phyloP scores from a whole-genome alignment of 495 filamentous ascomycete genomes.

The Recurvomyces mirabilis region DNA sequence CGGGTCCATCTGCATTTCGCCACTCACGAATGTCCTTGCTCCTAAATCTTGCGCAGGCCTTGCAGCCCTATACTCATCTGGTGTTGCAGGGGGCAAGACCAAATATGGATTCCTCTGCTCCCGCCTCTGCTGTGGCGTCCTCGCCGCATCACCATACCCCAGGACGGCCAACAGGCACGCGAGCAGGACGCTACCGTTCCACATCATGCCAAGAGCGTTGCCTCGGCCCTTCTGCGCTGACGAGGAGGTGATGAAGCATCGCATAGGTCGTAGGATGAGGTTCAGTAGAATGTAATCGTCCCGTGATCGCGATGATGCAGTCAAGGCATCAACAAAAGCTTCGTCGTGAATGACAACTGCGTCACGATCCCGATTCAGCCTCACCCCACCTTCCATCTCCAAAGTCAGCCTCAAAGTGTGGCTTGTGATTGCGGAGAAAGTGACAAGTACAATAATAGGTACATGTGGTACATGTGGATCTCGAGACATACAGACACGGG shows the following conservation, averaged over 20 bases:
- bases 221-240: slow-evolving; percentile 7
- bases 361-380: too few species aligned
- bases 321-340: slow-evolving; percentile 6
- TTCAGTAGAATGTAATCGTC: background rate
- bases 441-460: too few species aligned
- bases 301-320: background rate
- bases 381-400: too few species aligned
- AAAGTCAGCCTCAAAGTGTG: too few species aligned
- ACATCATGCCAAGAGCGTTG: background rate
- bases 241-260: slow-evolving; percentile 12
- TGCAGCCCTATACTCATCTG: background rate
- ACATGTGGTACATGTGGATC: too few species aligned
- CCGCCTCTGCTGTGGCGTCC: background rate
- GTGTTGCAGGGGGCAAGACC: slow-evolving; percentile 9
- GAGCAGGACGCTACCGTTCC: slow-evolving; percentile 7
- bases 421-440: too few species aligned
- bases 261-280: slow-evolving; percentile 6
- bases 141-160: slow-evolving; percentile 9
- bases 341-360: too few species aligned
- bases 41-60: slow-evolving; percentile 9
- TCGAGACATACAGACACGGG: too few species aligned
- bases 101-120: slow-evolving; percentile 6
- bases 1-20: background rate
- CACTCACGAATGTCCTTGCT: slow-evolving; percentile 12
- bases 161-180: slow-evolving; percentile 6